A percentile compares a stretch with the other conserved stretches of the same genome.
phyloP scores from a whole-genome alignment of 148 eudicot genomes.

The Camellia granthamiana region DNA sequence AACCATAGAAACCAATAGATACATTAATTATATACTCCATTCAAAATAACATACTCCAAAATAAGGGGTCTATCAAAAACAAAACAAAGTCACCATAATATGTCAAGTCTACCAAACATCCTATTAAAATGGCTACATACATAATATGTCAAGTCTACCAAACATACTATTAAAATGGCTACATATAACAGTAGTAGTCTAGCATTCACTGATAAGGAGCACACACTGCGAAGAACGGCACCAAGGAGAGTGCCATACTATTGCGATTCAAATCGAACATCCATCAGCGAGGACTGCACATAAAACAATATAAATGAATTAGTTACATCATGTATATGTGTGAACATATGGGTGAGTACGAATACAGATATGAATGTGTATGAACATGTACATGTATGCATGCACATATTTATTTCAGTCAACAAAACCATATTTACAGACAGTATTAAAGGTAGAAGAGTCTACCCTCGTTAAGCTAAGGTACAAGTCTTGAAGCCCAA shows the following conservation, averaged over 20 bases:
- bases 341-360: too few relatives aligned
- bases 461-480: not conserved
- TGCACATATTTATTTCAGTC: not conserved
- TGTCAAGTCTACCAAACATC: slow-evolving; percentile 5
- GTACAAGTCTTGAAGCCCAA: not conserved
- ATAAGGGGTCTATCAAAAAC: not conserved
- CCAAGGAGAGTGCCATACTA: not conserved
- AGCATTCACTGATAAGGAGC: not conserved
- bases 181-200: not conserved
- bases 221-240: not conserved
- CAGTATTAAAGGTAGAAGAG: not conserved
- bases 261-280: not conserved
- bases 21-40: not conserved
- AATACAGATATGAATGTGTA: too few relatives aligned
- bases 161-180: not conserved
- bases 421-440: not conserved
- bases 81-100: not conserved
- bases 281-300: slow-evolving; percentile 36
- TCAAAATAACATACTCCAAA: not conserved
- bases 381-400: too few relatives aligned
- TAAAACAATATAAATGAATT: not conserved
- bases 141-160: not conserved
- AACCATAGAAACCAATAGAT: not conserved
- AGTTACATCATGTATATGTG: not conserved
- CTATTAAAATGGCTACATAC: not conserved